Percentiles rank a stretch among this genome's conserved stretches.
Evolutionary conservation across 768 basidiomycete genomes (phyloP).

Genomic region (Rhizopogon vinicolor): DNA sequence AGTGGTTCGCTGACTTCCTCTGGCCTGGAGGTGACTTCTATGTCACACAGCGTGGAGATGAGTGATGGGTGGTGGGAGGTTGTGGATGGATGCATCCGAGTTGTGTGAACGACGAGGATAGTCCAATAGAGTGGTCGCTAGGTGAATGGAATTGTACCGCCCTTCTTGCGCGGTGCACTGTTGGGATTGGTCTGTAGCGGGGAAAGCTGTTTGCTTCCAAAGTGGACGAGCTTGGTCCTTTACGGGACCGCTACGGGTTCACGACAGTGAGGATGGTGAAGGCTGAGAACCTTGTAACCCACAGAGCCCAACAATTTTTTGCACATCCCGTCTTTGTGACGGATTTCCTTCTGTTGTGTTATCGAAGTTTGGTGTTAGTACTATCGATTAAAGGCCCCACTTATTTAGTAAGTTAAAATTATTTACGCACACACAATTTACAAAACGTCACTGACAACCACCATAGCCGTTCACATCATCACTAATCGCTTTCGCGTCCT

Average conservation of each 20-base stretch:
- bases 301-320: conserved; percentile 26
- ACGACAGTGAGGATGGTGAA: conserved; percentile 21
- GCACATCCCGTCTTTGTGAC: conserved; percentile 21
- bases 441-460: too few relatives aligned
- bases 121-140: conserved; percentile 28
- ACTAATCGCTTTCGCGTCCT: too few relatives aligned
- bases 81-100: conserved; percentile 22
- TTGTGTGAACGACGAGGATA: conserved; percentile 28
- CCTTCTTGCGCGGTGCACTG: conserved; percentile 19
- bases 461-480: too few relatives aligned
- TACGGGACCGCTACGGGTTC: conserved; percentile 14
- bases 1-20: background rate
- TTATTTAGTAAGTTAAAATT: too few relatives aligned
- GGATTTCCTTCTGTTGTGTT: background rate
- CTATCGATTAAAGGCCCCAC: too few relatives aligned
- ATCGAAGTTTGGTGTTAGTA: too few relatives aligned
- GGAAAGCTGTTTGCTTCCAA: conserved; percentile 40
- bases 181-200: conserved; percentile 24
- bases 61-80: conserved; percentile 15
- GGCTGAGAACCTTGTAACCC: conserved; percentile 26
- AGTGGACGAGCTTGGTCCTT: conserved; percentile 26
- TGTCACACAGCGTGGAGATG: conserved; percentile 6
- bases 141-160: conserved; percentile 28
- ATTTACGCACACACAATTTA: too few relatives aligned
- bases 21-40: background rate